Evolutionary conservation across 768 basidiomycete genomes (phyloP), one percentile per base, ranked within the genome.

Genomic region (Stropharia rugosoannulata): DNA sequence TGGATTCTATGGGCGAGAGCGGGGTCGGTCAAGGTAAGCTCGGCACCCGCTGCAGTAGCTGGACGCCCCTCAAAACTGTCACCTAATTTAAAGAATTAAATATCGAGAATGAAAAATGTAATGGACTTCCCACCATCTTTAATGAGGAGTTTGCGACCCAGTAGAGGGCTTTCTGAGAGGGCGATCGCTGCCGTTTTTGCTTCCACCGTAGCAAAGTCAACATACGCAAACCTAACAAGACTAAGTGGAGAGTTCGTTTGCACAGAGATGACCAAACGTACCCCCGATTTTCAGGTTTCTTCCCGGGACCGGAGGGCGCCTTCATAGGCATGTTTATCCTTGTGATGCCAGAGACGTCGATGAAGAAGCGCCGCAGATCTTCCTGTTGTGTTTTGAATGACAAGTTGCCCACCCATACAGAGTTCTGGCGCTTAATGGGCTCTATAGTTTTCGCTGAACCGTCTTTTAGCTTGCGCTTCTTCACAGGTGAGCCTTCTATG

Each of bases 331-430:
- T 86, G 67, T 96, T 78, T 61, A 95, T 75, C 43, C 93, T 77
- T 15, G 88, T 91, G 56, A 93, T 84, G 63, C 87, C 88, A 37
- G 87, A 90, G 27, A 75, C 82, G 1, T 79, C 83, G 40, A 82
- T 79, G 67, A 93, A 93, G 71, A 93, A 93, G 29, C 62, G 64
- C 40, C 76, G 79, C 32, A 98, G 72, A n/a, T 86, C 75, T 10
- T 89, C 84, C 54, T 80, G 75, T 0, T 88, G 90, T 49, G 96
- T 98, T 72, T 89, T 90, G 80, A 89, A 98, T 5, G 90, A 81
- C 68, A 98, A 67, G 72, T 98, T 98, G 40, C 96, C 96, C 29
- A 98, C 90, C 96, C 96, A 98, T 45, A 98, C 79, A 4, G 93
- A 95, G 68, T 95, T 86, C 70, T 91, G 84, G 22, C 89, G 83